Evolutionary conservation across 306 rosid species (phyloP).

Genomic region (Glycine soja): DNA sequence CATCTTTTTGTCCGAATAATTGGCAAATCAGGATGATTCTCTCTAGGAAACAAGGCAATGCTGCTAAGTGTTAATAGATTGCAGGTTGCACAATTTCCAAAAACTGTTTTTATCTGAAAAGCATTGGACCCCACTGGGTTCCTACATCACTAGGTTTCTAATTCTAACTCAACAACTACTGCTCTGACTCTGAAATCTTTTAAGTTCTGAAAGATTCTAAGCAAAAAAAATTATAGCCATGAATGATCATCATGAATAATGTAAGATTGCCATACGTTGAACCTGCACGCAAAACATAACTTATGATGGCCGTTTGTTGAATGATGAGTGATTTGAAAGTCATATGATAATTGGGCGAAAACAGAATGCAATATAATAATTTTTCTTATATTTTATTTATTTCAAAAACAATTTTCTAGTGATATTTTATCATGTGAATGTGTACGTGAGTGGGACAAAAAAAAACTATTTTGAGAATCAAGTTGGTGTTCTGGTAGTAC

Average conservation of each 20-base stretch:
- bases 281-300: not conserved
- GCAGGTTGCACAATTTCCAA: constrained; percentile 14
- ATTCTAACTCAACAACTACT: not conserved
- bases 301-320: not conserved
- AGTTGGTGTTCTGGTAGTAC: too few species aligned
- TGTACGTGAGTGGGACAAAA: not conserved
- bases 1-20: constrained; percentile 17
- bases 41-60: not conserved
- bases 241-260: constrained; percentile 3
- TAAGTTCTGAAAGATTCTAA: not conserved
- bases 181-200: not conserved
- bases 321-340: not conserved
- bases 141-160: constrained; percentile 19
- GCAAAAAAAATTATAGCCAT: not conserved
- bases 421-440: not conserved
- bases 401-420: not conserved
- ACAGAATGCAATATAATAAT: not conserved
- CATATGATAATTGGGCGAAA: not conserved
- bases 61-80: not conserved
- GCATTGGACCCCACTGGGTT: constrained; percentile 16
- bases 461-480: too few species aligned
- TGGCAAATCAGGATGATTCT: not conserved
- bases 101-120: not conserved
- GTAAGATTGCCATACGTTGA: not conserved
- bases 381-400: not conserved